A percentile compares a stretch with the other conserved stretches of the same genome.
Evolutionary conservation across 176 grass and related monocot genomes (phyloP).

Genomic region (Lolium rigidum): DNA sequence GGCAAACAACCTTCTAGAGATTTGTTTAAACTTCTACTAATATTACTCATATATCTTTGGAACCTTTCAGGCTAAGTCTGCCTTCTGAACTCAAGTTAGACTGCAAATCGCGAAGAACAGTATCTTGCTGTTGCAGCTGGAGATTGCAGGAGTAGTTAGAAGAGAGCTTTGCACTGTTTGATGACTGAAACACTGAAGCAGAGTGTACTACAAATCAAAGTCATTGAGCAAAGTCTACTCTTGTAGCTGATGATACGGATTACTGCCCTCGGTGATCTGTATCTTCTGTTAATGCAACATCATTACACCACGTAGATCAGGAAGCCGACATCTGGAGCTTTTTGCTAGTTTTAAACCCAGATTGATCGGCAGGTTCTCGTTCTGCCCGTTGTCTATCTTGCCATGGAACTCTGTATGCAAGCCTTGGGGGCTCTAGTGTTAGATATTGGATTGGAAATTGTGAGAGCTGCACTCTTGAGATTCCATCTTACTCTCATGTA

Average conservation of each 20-base stretch:
- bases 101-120: background rate
- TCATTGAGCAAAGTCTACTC: background rate
- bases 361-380: conserved; percentile 24
- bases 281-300: background rate
- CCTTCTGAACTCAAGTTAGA: background rate
- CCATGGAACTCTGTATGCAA: conserved; percentile 37
- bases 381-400: conserved; percentile 27
- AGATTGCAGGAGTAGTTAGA: background rate
- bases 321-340: conserved; percentile 41
- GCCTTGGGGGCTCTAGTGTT: background rate
- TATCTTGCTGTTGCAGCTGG: background rate
- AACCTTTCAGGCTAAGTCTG: conserved; percentile 14
- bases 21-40: background rate
- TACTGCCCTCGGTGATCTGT: background rate
- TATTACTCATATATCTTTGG: background rate
- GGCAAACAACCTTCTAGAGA: background rate
- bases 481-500: background rate
- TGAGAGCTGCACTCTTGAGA: background rate
- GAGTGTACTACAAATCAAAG: background rate
- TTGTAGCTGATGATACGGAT: conserved; percentile 10
- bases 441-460: background rate
- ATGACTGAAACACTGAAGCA: background rate
- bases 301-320: background rate
- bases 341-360: conserved; percentile 9
- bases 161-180: background rate